A percentile compares a stretch with the other conserved stretches of the same genome.
phyloP scores from a whole-genome alignment of 306 rosid species.

The Vicia sativa region DNA sequence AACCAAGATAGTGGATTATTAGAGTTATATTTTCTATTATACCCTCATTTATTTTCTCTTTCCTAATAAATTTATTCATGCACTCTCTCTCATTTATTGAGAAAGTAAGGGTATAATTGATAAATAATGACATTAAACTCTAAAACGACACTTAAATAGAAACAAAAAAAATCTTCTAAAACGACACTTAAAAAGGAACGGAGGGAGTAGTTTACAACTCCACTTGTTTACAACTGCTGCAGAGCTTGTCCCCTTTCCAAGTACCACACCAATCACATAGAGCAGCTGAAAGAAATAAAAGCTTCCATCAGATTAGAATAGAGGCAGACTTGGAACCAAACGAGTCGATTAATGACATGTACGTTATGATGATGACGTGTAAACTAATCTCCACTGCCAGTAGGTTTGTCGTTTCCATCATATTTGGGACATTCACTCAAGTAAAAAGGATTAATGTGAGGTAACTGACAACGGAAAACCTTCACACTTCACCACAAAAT shows the following conservation, averaged over 20 bases:
- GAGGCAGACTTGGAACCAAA: slow-evolving; percentile 6
- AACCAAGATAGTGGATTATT: no score
- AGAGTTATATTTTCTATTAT: no score
- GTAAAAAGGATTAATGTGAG: slow-evolving; percentile 72
- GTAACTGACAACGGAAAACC: slow-evolving; percentile 81
- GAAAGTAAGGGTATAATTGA: no score
- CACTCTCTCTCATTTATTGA: no score
- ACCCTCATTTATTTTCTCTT: no score
- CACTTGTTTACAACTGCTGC: slow-evolving; percentile 68
- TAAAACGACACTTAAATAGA: no score
- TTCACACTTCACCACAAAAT: slow-evolving; percentile 66
- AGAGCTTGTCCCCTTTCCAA: slow-evolving; percentile 76
- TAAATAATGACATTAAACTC: no score
- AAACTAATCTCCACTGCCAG: slow-evolving; percentile 61
- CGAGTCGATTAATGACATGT: no score
- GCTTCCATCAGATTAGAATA: slow-evolving; percentile 14
- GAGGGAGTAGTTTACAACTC: no score
- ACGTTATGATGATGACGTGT: not conserved
- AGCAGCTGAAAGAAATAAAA: slow-evolving; percentile 54
- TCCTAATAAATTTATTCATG: no score
- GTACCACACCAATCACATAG: slow-evolving; percentile 88
- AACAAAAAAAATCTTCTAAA: no score
- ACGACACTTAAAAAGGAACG: no score
- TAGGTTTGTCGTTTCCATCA: slow-evolving; percentile 54
- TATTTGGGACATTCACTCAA: slow-evolving; percentile 55